These are phyloP conservation scores for Lepidium campestre DNA, from an alignment of 441 rosid species.

Conservation along the genomic window DNA sequence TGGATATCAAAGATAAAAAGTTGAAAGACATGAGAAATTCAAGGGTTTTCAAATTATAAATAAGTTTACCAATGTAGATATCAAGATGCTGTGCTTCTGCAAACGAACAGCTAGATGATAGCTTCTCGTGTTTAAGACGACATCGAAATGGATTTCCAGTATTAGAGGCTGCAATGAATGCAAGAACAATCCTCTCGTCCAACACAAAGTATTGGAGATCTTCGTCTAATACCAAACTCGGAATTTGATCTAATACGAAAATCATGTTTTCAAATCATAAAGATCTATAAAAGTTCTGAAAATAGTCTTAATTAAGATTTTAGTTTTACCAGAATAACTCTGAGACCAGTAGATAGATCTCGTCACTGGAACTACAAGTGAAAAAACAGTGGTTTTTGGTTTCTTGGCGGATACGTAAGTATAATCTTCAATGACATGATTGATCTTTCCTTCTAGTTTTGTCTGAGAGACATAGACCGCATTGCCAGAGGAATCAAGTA, in stretches of 20 bases:
- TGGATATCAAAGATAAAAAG: background rate
- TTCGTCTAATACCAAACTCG: slow-evolving; percentile 35
- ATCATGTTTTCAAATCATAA: background rate
- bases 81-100: slow-evolving; percentile 39
- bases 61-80: slow-evolving; percentile 43
- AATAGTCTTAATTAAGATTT: background rate
- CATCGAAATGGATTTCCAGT: slow-evolving; percentile 52
- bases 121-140: slow-evolving; percentile 53
- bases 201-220: slow-evolving; percentile 55
- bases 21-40: background rate
- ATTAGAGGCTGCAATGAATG: slow-evolving; percentile 70
- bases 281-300: background rate
- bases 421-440: slow-evolving; percentile 30
- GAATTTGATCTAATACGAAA: slow-evolving; percentile 41
- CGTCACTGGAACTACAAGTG: slow-evolving; percentile 65
- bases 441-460: slow-evolving; percentile 48
- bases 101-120: slow-evolving; percentile 61
- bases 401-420: slow-evolving; percentile 54
- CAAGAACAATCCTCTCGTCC: slow-evolving; percentile 68
- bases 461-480: slow-evolving; percentile 70
- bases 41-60: background rate
- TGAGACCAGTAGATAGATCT: slow-evolving; percentile 69
- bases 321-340: slow-evolving; percentile 55
- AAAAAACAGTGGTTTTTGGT: slow-evolving; percentile 51
- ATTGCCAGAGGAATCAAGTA: slow-evolving; percentile 70